Evolutionary conservation across 2,329 filamentous ascomycete genomes (phyloP), one percentile per base, ranked within the genome.

Genomic region (Paraphaeosphaeria sporulosa): DNA sequence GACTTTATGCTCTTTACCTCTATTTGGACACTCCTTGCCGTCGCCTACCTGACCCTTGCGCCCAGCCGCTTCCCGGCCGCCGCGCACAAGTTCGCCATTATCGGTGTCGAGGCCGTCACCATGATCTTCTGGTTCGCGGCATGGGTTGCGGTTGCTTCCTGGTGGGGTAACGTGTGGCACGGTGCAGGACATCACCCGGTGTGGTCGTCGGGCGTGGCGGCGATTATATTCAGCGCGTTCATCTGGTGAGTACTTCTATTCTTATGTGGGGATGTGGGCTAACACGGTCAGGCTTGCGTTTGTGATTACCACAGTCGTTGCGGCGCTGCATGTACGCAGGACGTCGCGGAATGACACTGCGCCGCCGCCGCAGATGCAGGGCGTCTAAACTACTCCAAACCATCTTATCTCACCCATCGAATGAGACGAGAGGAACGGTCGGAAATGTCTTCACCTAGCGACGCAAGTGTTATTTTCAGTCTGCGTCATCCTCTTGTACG

Each of bases 121-220:
- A 89, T 90, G 80, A 84, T 96, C 61, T 96, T 97, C 82, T 97
- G 93, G 93, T 96, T 97, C 74, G 90, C 91, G 0, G 92, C 92
- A 10, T 90, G 92, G 70, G 89, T 96, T 66, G 92, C 92, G 0
- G 80, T 94, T 5, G 93, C 90, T 1, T 88, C 87, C 25, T 81
- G 82, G 46, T 81, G 92, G 64, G 85, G 86, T 48, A 82, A 85
- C n/a, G 44, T 27, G 40, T 46, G 21, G n/a, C 79, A 85, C 0
- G 75, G 83, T 59, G 88, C 86, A 66, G 79, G 77, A 23, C 78
- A 81, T 53, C 78, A 75, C 13, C 71, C 69, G 2, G 59, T 79
- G 12, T 93, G 90, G 76, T 81, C 82, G 46, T 80, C 83, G 2
- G 79, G 85, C 10, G 86, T 90, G 77, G 89, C 89, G 15, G 88